Percentiles rank a stretch among this genome's conserved stretches.
Evolutionary conservation across 2,329 filamentous ascomycete genomes (phyloP).

Genomic region (Trichoderma arundinaceum): DNA sequence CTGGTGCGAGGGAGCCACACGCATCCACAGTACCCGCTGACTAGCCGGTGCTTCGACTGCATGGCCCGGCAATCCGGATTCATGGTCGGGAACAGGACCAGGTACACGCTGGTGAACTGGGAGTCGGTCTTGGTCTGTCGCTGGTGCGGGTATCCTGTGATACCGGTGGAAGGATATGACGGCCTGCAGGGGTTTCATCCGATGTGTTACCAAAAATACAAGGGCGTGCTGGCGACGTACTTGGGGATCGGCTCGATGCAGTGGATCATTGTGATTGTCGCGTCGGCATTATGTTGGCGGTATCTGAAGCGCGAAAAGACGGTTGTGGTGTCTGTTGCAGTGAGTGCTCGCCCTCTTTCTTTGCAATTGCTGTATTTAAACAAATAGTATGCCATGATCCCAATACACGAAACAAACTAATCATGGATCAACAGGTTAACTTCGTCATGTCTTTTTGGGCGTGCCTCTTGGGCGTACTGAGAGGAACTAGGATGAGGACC

Average conservation of each 20-base stretch:
- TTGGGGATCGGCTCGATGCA: conserved; percentile 49
- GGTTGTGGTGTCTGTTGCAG: conserved; percentile 45
- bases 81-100: conserved; percentile 46
- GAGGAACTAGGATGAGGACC: conserved; percentile 46
- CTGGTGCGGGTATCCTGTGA: conserved; percentile 51
- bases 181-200: conserved; percentile 50
- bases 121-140: conserved; percentile 49
- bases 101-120: conserved; percentile 46
- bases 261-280: conserved; percentile 45
- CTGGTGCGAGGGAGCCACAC: conserved; percentile 44
- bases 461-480: conserved; percentile 43
- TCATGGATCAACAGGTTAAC: conserved; percentile 39
- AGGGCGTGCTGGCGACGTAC: conserved; percentile 46
- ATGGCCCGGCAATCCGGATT: conserved; percentile 45
- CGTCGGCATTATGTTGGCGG: conserved; percentile 47
- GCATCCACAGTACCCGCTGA: conserved; percentile 46
- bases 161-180: conserved; percentile 37
- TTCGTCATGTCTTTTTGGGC: conserved; percentile 48
- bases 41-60: conserved; percentile 50
- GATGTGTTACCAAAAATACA: conserved; percentile 48
- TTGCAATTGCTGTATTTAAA: background rate
- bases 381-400: too few species aligned
- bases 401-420: background rate
- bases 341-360: conserved; percentile 37
- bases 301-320: conserved; percentile 42